These are phyloP conservation scores for Ceratocystis eucalypticola DNA, from an alignment of 2,329 filamentous ascomycete genomes.

Conservation along the genomic window DNA sequence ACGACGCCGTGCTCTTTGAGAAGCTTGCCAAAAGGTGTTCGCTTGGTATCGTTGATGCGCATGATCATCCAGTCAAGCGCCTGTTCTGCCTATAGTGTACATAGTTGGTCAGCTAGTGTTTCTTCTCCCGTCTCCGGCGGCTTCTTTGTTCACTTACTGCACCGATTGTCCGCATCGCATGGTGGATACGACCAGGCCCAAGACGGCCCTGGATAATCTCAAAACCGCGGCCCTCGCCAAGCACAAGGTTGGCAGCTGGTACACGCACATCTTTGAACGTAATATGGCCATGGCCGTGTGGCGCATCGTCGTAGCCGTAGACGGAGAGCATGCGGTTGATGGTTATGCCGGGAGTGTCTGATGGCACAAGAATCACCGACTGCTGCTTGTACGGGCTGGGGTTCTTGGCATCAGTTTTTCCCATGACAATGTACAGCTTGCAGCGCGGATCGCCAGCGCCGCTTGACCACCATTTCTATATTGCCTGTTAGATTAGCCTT, in stretches of 20 bases:
- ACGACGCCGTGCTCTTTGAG: slow-evolving; percentile 85
- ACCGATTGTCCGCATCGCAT: slow-evolving; percentile 91
- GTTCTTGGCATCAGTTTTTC: slow-evolving; percentile 70
- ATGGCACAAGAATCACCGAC: slow-evolving; percentile 80
- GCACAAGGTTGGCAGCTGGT: slow-evolving; percentile 67
- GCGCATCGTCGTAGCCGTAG: slow-evolving; percentile 96
- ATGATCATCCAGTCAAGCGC: slow-evolving; percentile 92
- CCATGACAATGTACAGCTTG: slow-evolving; percentile 91
- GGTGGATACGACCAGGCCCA: slow-evolving; percentile 90
- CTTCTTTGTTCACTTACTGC: slow-evolving; percentile 38
- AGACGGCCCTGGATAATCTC: slow-evolving; percentile 97
- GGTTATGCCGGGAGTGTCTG: slow-evolving; percentile 70
- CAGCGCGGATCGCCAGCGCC: slow-evolving; percentile 88
- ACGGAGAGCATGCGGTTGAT: slow-evolving; percentile 87
- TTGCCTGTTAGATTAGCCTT: slow-evolving; percentile 17
- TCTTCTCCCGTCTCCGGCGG: neutral
- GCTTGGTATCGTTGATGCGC: slow-evolving; percentile 79
- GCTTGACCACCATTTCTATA: slow-evolving; percentile 96
- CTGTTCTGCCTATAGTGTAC: slow-evolving; percentile 50
- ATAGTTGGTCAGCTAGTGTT: slow-evolving; percentile 7
- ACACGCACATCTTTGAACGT: slow-evolving; percentile 82
- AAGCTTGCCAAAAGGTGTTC: slow-evolving; percentile 82
- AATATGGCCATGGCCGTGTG: slow-evolving; percentile 91
- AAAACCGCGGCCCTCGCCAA: slow-evolving; percentile 87
- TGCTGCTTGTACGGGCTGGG: slow-evolving; percentile 74